Evolutionary conservation across 2,329 filamentous ascomycete genomes (phyloP).

Genomic region (Drechslerella dactyloides): DNA sequence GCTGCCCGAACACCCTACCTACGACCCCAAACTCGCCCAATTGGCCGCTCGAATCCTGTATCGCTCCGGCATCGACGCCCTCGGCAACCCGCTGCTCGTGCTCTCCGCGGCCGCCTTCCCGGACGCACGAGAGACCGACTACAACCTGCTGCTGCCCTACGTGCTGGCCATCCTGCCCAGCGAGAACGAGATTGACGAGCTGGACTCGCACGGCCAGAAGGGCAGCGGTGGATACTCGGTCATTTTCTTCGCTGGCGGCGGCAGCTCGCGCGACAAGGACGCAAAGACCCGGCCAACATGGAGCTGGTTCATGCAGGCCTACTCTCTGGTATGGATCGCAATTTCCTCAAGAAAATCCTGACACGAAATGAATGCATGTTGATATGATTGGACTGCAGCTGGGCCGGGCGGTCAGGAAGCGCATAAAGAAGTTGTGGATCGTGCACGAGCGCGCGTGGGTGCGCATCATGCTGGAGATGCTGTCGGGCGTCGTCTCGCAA

Average conservation of each 20-base stretch:
- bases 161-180: slow-evolving; percentile 64
- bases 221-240: slow-evolving; percentile 63
- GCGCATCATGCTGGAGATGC: slow-evolving; percentile 64
- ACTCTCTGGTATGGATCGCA: slow-evolving; percentile 59
- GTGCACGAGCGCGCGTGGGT: slow-evolving; percentile 67
- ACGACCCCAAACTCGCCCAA: slow-evolving; percentile 61
- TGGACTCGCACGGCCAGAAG: slow-evolving; percentile 46
- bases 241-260: slow-evolving; percentile 66
- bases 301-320: slow-evolving; percentile 67
- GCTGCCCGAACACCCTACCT: slow-evolving; percentile 59
- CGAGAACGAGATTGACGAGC: slow-evolving; percentile 62
- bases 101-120: slow-evolving; percentile 66
- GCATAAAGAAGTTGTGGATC: slow-evolving; percentile 65
- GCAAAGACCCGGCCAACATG: slow-evolving; percentile 62
- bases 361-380: no score
- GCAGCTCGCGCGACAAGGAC: slow-evolving; percentile 29
- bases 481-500: slow-evolving; percentile 65
- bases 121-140: slow-evolving; percentile 64
- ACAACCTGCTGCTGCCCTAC: slow-evolving; percentile 64
- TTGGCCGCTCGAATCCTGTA: slow-evolving; percentile 65
- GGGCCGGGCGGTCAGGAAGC: slow-evolving; percentile 64
- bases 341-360: background rate
- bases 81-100: slow-evolving; percentile 63
- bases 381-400: slow-evolving; percentile 56
- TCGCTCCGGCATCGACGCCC: slow-evolving; percentile 62